These are phyloP conservation scores for Pleodorina starrii DNA, from an alignment of 139 green algal genomes.

Conservation along the genomic window DNA sequence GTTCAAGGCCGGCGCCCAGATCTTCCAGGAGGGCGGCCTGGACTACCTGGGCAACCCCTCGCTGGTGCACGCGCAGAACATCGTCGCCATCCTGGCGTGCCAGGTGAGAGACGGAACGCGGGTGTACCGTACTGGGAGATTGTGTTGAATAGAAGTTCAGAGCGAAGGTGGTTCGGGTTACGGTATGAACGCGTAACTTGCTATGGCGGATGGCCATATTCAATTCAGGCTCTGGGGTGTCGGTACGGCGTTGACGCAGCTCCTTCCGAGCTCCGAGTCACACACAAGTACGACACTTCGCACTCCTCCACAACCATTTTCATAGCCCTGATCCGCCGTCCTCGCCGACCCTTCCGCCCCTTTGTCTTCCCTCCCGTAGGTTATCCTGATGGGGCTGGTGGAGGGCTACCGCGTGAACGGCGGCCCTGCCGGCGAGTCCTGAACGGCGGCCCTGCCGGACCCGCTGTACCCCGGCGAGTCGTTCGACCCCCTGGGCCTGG, in stretches of 20 bases:
- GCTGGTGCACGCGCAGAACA: conserved; percentile 96
- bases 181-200: too few relatives aligned
- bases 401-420: conserved; percentile 92
- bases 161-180: too few relatives aligned
- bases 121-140: too few relatives aligned
- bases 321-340: too few relatives aligned
- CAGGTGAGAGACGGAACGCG: conserved; percentile 76
- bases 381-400: conserved; percentile 88
- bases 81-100: conserved; percentile 90
- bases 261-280: not conserved
- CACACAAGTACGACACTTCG: too few relatives aligned
- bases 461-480: conserved; percentile 92
- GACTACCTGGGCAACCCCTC: conserved; percentile 96
- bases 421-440: conserved; percentile 78
- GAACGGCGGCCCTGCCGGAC: conserved; percentile 86
- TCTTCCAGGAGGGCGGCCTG: conserved; percentile 92
- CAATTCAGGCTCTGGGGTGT: too few relatives aligned
- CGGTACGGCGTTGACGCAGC: not conserved
- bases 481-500: conserved; percentile 96
- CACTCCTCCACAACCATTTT: too few relatives aligned
- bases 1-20: conserved; percentile 97
- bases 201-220: too few relatives aligned
- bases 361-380: conserved; percentile 55
- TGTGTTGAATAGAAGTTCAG: too few relatives aligned
- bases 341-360: too few relatives aligned